Percentiles rank a stretch among this genome's conserved stretches.
Evolutionary conservation across 768 basidiomycete genomes (phyloP).

Genomic region (Xanthoconium purpureum): DNA sequence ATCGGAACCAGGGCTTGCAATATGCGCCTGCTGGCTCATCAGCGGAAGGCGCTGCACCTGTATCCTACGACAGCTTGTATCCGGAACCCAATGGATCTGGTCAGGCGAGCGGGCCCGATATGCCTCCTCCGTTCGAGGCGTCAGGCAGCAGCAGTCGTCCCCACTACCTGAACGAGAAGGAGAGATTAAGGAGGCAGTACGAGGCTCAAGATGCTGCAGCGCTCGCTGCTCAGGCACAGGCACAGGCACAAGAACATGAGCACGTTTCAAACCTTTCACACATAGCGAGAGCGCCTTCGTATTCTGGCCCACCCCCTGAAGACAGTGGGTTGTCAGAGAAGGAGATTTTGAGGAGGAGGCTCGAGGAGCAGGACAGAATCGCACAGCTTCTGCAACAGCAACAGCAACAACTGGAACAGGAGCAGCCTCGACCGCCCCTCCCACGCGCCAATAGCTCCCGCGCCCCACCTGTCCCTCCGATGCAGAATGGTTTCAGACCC

Average conservation of each 20-base stretch:
- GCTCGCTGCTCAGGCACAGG: conserved; percentile 24
- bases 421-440: conserved; percentile 16
- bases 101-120: conserved; percentile 28
- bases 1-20: conserved; percentile 47
- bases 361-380: conserved; percentile 53
- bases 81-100: conserved; percentile 36
- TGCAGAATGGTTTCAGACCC: conserved; percentile 24
- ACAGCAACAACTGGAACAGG: conserved; percentile 17
- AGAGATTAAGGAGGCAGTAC: conserved; percentile 57
- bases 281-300: conserved; percentile 21
- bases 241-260: conserved; percentile 12
- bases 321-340: conserved; percentile 46
- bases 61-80: conserved; percentile 63
- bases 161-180: conserved; percentile 59
- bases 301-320: conserved; percentile 20
- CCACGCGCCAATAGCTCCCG: conserved; percentile 27
- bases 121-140: conserved; percentile 55
- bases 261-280: conserved; percentile 19
- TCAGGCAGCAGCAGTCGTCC: conserved; percentile 36
- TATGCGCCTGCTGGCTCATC: conserved; percentile 22
- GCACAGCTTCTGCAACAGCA: conserved; percentile 26
- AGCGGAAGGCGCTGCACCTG: conserved; percentile 37
- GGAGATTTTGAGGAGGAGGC: conserved; percentile 52
- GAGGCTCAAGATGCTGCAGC: conserved; percentile 66
- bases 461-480: conserved; percentile 31